A percentile compares a stretch with the other conserved stretches of the same genome.
Conservation (phyloP, 2,329 filamentous ascomycete genomes). For the Claviceps capensis region DNA sequence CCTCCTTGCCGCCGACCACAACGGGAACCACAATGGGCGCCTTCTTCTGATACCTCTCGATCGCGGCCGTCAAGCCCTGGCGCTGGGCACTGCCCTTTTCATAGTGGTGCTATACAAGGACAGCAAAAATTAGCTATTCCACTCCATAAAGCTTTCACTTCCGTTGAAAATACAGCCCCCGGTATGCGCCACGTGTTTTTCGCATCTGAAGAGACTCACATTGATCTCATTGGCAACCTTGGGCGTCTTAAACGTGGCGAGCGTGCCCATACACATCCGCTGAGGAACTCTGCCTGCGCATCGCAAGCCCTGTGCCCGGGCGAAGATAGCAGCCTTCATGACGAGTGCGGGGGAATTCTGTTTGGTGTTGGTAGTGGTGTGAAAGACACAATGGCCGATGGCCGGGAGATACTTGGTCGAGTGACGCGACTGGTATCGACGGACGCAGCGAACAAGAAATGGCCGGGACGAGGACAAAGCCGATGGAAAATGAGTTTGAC, state of each 20-base stretch:
- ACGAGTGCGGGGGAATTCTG: neutral
- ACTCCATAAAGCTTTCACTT: no score
- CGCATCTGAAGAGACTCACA: constrained; percentile 37
- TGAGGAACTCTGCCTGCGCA: constrained; percentile 15
- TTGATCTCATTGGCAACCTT: constrained; percentile 90
- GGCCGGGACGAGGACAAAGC: no score
- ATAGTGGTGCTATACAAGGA: constrained; percentile 66
- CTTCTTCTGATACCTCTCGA: constrained; percentile 55
- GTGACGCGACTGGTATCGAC: no score
- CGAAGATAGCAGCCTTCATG: constrained; percentile 23
- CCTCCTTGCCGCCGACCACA: constrained; percentile 70
- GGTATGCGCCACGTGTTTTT: no score
- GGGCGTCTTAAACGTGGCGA: constrained; percentile 80
- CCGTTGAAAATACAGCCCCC: no score
- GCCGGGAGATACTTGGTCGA: no score
- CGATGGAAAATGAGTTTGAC: no score
- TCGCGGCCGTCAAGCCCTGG: constrained; percentile 58
- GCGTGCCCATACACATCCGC: constrained; percentile 33
- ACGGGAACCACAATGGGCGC: constrained; percentile 68
- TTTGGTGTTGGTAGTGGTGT: neutral
- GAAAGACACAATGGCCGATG: neutral
- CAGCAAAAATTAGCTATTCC: neutral
- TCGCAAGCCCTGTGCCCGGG: constrained; percentile 19
- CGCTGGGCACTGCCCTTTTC: constrained; percentile 70
- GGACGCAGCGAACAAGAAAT: no score